phyloP scores from a whole-genome alignment of 345 rosid genomes.

The Clausena lansium region DNA sequence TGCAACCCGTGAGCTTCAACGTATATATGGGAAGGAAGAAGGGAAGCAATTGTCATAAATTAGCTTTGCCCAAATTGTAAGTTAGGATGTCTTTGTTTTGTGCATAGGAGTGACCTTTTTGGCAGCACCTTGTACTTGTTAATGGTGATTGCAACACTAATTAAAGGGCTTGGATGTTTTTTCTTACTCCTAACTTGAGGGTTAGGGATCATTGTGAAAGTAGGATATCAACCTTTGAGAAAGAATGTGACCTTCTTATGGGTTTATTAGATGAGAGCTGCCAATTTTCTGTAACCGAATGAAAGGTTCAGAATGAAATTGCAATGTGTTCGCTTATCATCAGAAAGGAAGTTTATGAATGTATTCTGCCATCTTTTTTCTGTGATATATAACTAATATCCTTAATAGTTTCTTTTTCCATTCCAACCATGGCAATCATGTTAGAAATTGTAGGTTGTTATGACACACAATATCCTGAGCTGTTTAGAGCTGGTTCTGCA shows the following conservation, averaged over 20 bases:
- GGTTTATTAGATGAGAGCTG: constrained; percentile 15
- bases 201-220: constrained; percentile 17
- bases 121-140: constrained; percentile 22
- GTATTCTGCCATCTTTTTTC: not conserved
- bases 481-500: not conserved
- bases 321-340: constrained; percentile 6
- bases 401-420: not conserved
- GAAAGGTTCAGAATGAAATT: constrained; percentile 22
- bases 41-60: constrained; percentile 30
- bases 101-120: constrained; percentile 29
- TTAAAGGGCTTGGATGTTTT: constrained; percentile 14
- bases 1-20: constrained; percentile 62
- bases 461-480: not conserved
- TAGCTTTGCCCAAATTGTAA: constrained; percentile 28
- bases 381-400: not conserved
- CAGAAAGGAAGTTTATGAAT: constrained; percentile 8
- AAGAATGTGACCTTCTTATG: constrained; percentile 1
- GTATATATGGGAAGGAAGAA: constrained; percentile 54
- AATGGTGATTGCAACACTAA: constrained; percentile 20
- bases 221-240: constrained; percentile 9
- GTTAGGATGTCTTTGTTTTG: constrained; percentile 36
- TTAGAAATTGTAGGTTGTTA: not conserved
- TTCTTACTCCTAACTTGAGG: constrained; percentile 12
- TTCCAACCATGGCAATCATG: not conserved
- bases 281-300: not conserved